Conservation (phyloP, 2,329 filamentous ascomycete species). For the Periconia sp. region DNA sequence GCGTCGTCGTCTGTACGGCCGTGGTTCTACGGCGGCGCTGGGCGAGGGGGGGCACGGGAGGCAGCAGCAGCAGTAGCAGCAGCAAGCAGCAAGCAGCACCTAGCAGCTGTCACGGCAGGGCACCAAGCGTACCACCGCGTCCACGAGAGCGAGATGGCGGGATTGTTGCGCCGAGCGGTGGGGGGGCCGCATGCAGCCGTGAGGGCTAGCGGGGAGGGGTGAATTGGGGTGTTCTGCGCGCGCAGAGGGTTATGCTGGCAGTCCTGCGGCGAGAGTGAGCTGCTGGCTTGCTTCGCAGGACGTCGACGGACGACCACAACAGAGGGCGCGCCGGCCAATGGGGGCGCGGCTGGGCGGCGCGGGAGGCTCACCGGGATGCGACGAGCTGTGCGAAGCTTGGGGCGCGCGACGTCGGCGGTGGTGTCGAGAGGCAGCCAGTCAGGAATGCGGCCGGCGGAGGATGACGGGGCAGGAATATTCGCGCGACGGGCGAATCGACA, state of each 20-base stretch:
- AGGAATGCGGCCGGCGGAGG: slow-evolving; percentile 6
- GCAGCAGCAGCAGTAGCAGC: too few relatives aligned
- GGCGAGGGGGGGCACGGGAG: too few relatives aligned
- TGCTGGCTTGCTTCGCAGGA: slow-evolving; percentile 10
- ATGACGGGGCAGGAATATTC: slow-evolving; percentile 9
- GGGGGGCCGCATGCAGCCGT: neutral
- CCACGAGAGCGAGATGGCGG: too few relatives aligned
- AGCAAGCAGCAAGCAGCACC: too few relatives aligned
- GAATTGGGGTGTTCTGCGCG: neutral
- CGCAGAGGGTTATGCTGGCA: slow-evolving; percentile 16
- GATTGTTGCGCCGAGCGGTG: neutral
- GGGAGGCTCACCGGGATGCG: slow-evolving; percentile 22
- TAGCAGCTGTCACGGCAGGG: too few relatives aligned
- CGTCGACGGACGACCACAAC: slow-evolving; percentile 14
- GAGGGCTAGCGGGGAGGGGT: slow-evolving; percentile 1
- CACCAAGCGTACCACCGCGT: too few relatives aligned
- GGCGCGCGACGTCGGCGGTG: slow-evolving; percentile 3
- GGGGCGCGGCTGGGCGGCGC: slow-evolving; percentile 9
- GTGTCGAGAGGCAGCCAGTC: slow-evolving; percentile 16
- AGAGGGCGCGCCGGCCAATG: slow-evolving; percentile 13
- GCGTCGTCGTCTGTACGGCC: too few relatives aligned
- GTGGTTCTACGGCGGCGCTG: too few relatives aligned
- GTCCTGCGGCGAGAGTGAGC: slow-evolving; percentile 12
- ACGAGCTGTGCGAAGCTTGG: slow-evolving; percentile 12
- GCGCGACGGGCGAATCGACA: slow-evolving; percentile 16